A percentile compares a stretch with the other conserved stretches of the same genome.
Conservation (phyloP, 306 rosid genomes). For the Carpinus fangiana region DNA sequence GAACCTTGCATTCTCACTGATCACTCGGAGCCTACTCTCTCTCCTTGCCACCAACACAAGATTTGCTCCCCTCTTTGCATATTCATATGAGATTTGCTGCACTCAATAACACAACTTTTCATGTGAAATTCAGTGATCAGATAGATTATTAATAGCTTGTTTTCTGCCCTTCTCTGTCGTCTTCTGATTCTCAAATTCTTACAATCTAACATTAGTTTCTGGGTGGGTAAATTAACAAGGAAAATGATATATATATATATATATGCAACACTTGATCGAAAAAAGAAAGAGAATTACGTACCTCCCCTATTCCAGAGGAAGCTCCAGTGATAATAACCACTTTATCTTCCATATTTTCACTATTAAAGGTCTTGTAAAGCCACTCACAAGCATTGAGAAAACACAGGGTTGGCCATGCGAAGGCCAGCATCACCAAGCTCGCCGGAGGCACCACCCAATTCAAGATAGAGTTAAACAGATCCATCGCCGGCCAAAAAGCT, state of each 20-base stretch:
- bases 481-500: constrained; percentile 30
- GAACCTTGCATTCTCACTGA: constrained; percentile 66
- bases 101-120: neutral
- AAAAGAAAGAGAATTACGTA: neutral
- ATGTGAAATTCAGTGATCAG: too few species aligned
- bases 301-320: constrained; percentile 95
- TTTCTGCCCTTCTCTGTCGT: neutral
- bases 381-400: constrained; percentile 72
- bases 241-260: too few species aligned
- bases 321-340: constrained; percentile 92
- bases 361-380: constrained; percentile 44
- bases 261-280: neutral
- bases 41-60: constrained; percentile 80
- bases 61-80: constrained; percentile 72
- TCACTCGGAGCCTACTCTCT: constrained; percentile 57
- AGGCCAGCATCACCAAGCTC: constrained; percentile 63
- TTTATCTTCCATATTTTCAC: constrained; percentile 60
- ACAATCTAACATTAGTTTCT: neutral
- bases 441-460: constrained; percentile 76
- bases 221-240: too few species aligned
- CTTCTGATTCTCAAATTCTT: neutral
- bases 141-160: too few species aligned
- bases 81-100: constrained; percentile 92
- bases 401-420: constrained; percentile 81
- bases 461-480: constrained; percentile 51